These are phyloP conservation scores for Penicillium canariense DNA, from an alignment of 495 filamentous ascomycete species.

Conservation along the genomic window DNA sequence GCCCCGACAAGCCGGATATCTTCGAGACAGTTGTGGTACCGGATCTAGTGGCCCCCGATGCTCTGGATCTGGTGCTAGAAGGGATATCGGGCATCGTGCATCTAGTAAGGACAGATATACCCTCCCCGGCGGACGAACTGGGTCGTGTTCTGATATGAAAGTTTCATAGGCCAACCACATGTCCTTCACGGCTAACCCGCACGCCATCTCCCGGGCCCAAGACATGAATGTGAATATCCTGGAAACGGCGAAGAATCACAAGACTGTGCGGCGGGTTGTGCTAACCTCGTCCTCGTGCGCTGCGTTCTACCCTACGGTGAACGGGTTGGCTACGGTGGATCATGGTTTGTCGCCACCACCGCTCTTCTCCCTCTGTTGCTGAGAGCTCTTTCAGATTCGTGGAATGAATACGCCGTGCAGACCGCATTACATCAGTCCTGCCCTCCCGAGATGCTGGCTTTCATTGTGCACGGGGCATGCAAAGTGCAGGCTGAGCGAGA, in stretches of 20 bases:
- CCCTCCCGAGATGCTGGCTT: slow-evolving; percentile 15
- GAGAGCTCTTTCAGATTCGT: slow-evolving; percentile 23
- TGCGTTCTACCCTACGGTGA: slow-evolving; percentile 21
- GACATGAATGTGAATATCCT: slow-evolving; percentile 27
- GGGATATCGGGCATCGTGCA: slow-evolving; percentile 39
- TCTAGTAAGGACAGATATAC: slow-evolving; percentile 19
- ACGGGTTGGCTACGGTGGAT: slow-evolving; percentile 19
- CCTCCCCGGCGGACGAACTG: too few species aligned
- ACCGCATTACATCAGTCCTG: slow-evolving; percentile 34
- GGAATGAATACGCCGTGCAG: slow-evolving; percentile 47
- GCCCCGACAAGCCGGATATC: slow-evolving; percentile 36
- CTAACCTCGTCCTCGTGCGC: slow-evolving; percentile 51
- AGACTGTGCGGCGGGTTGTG: slow-evolving; percentile 50
- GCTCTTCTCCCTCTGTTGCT: neutral
- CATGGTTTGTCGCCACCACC: neutral
- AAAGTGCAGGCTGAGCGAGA: slow-evolving; percentile 54
- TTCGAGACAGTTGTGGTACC: slow-evolving; percentile 40
- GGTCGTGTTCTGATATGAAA: too few species aligned
- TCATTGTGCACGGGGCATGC: slow-evolving; percentile 51
- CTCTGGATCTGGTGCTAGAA: slow-evolving; percentile 42
- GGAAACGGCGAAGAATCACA: slow-evolving; percentile 41
- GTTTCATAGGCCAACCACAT: too few species aligned
- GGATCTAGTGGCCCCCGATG: slow-evolving; percentile 35
- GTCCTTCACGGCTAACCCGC: neutral
- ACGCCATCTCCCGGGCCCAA: neutral